Evolutionary conservation across 148 eudicot species (phyloP), one percentile per base, ranked within the genome.

Genomic region (Oxyria digyna): DNA sequence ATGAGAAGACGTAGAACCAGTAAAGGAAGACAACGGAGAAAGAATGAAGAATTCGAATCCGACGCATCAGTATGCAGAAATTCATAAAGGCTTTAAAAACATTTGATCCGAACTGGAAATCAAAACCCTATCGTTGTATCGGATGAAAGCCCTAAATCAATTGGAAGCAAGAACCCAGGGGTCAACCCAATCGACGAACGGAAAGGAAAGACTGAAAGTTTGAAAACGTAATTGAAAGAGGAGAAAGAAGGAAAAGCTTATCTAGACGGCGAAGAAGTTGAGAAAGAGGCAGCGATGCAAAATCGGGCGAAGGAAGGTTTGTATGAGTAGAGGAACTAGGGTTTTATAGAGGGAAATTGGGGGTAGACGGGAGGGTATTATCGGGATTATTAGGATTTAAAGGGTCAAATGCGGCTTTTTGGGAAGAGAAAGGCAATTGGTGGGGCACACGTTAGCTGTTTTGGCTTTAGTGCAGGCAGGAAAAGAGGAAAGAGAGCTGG

Each of bases 1-100:
- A 91, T 81, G 93, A 89, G 70, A 89, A 79, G 45, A 73, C 85
- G 80, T 89, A 87, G 66, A 93, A 93, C 94, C 94, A 87, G 82
- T 93, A 87, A 63, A 93, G 89, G 74, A 93, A 93, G 3, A 93
- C 96, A 65, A 89, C 95, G 1, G 98, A 93, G 71, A 89, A 93
- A 1, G 98, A 93, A 72, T 93, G 98, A 9, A 87, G 81, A 42
- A 93, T 82, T 62, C 94, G 85, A 50, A 87, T 79, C 57, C 91
- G 77, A 62, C 85, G 96, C 87, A 87, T 81, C n/a, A 74, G 81
- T 38, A 81, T 80, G 31, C 62, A 69, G 26, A 24, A 78, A 37
- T 75, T 83, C 89, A 83, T 83, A 62, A 70, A 81, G 71, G 74
- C 72, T 68, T 43, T 42, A 67, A 15, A 64, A 74, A 76, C 85